Evolutionary conservation across 108 stramenopile genomes (phyloP).

Genomic region (Bacterosira constricta): DNA sequence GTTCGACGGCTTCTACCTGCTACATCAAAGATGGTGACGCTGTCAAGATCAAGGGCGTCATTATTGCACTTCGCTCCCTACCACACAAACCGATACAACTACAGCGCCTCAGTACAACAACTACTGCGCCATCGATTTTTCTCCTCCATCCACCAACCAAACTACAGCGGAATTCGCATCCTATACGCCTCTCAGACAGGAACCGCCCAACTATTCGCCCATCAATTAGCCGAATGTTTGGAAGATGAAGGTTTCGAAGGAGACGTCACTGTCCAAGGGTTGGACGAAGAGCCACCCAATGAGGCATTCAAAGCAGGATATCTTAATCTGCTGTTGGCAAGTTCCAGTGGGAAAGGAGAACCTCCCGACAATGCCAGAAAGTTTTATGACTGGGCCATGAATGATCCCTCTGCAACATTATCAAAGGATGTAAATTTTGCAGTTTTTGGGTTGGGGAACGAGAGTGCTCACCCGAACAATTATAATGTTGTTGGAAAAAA

Average conservation of each 20-base stretch:
- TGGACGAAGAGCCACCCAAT: slow-evolving; percentile 57
- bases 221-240: slow-evolving; percentile 69
- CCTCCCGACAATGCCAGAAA: slow-evolving; percentile 76
- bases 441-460: slow-evolving; percentile 93
- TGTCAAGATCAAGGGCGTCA: no score
- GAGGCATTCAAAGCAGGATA: slow-evolving; percentile 4
- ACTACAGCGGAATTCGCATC: slow-evolving; percentile 45
- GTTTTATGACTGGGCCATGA: slow-evolving; percentile 68
- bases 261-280: slow-evolving; percentile 41
- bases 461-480: slow-evolving; percentile 81
- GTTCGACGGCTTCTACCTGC: no score
- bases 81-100: no score
- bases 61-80: no score
- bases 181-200: slow-evolving; percentile 90
- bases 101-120: no score
- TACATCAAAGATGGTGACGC: no score
- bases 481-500: slow-evolving; percentile 87
- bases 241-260: slow-evolving; percentile 34
- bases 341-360: slow-evolving; percentile 77
- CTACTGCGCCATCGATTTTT: slow-evolving; percentile 8
- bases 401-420: slow-evolving; percentile 10
- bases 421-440: slow-evolving; percentile 44
- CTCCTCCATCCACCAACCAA: neutral
- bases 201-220: slow-evolving; percentile 92
- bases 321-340: slow-evolving; percentile 53